Conservation (phyloP, 2,329 filamentous ascomycete genomes). For the Akanthomyces lecanii region DNA sequence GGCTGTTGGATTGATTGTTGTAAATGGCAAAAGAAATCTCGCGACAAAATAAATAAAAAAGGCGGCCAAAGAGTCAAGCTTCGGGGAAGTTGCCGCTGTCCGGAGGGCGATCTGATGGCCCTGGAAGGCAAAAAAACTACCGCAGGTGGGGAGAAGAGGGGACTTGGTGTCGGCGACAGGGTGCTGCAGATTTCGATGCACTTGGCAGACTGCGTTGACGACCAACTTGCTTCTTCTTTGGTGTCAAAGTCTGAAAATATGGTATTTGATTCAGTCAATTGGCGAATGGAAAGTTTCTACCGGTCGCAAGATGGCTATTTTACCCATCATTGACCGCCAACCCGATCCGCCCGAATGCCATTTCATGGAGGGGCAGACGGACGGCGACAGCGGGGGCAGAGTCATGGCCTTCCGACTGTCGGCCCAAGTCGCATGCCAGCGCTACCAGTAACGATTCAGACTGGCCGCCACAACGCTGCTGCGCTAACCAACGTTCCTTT, state of each 20-base stretch:
- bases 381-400: background rate
- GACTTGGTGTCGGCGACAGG: background rate
- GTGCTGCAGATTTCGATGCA: background rate
- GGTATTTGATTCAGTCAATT: background rate
- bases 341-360: background rate
- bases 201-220: background rate
- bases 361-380: conserved; percentile 8
- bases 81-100: background rate
- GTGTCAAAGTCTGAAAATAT: background rate
- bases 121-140: conserved; percentile 3
- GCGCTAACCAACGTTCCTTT: background rate
- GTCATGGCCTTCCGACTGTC: conserved; percentile 14
- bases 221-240: background rate
- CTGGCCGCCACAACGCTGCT: background rate
- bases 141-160: conserved; percentile 3
- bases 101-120: background rate
- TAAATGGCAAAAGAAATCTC: too few relatives aligned
- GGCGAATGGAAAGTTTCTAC: too few relatives aligned
- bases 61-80: background rate
- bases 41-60: too few relatives aligned
- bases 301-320: too few relatives aligned
- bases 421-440: background rate
- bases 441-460: background rate
- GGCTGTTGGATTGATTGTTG: background rate
- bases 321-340: too few relatives aligned